phyloP scores from a whole-genome alignment of 495 filamentous ascomycete species.

The Daldinia grandis region DNA sequence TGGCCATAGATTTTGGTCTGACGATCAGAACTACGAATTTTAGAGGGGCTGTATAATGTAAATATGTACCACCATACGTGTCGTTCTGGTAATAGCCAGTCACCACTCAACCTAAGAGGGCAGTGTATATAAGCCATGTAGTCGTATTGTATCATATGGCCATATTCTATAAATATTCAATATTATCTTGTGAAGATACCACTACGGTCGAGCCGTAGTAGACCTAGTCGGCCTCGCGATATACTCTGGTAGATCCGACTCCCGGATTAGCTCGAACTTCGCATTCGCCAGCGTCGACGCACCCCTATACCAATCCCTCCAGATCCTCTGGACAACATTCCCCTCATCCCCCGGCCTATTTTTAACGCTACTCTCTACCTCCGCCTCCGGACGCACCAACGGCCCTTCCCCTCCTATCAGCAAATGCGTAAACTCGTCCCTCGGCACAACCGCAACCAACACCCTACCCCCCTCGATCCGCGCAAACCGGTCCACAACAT shows the following conservation, averaged over 20 bases:
- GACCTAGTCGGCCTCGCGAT: conserved; percentile 31
- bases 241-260: conserved; percentile 45
- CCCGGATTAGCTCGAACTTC: conserved; percentile 49
- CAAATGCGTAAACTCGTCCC: conserved; percentile 44
- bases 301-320: conserved; percentile 51
- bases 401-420: conserved; percentile 32
- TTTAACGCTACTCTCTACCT: not conserved
- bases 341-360: conserved; percentile 21
- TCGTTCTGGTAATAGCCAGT: conserved; percentile 25
- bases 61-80: conserved; percentile 33
- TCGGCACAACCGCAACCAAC: conserved; percentile 44
- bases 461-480: conserved; percentile 36
- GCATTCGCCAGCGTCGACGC: conserved; percentile 46
- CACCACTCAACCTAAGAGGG: conserved; percentile 34
- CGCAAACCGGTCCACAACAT: conserved; percentile 52
- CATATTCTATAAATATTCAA: not conserved
- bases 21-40: not conserved
- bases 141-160: conserved; percentile 1
- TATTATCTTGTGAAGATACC: not conserved
- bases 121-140: conserved; percentile 34
- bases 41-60: conserved; percentile 28
- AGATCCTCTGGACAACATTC: conserved; percentile 54
- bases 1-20: conserved; percentile 11
- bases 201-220: not conserved
- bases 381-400: conserved; percentile 17